Evolutionary conservation across 2,329 filamentous ascomycete genomes (phyloP).

Genomic region (Trichoderma sp.): DNA sequence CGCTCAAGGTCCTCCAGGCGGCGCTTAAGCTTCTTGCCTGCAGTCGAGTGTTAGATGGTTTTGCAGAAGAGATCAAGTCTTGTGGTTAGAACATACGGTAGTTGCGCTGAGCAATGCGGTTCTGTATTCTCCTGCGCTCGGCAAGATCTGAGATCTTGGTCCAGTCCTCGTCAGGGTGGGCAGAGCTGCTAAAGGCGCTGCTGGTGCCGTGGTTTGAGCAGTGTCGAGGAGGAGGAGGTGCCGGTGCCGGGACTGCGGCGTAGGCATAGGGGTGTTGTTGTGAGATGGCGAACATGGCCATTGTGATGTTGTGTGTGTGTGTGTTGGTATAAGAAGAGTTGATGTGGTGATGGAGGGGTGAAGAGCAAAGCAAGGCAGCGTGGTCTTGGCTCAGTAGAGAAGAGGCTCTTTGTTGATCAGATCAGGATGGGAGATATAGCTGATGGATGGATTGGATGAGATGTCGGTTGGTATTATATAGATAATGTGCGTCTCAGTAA

Average conservation of each 20-base stretch:
- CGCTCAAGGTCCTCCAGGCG: slow-evolving; percentile 84
- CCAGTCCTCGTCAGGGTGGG: slow-evolving; percentile 97
- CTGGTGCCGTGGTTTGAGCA: slow-evolving; percentile 77
- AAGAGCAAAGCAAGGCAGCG: slow-evolving; percentile 14
- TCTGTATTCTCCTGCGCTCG: slow-evolving; percentile 91
- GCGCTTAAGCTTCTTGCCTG: slow-evolving; percentile 92
- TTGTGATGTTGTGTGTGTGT: slow-evolving; percentile 32
- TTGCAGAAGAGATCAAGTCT: background rate
- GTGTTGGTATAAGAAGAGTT: slow-evolving; percentile 14
- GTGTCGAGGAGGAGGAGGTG: slow-evolving; percentile 59
- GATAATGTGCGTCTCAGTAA: slow-evolving; percentile 20
- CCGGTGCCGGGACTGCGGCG: slow-evolving; percentile 33
- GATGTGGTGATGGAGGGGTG: slow-evolving; percentile 21
- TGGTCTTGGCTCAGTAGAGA: slow-evolving; percentile 12
- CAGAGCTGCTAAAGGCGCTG: slow-evolving; percentile 92
- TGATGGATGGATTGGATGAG: slow-evolving; percentile 18
- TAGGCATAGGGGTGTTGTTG: slow-evolving; percentile 43
- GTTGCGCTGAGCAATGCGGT: slow-evolving; percentile 95
- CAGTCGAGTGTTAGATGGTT: slow-evolving; percentile 31
- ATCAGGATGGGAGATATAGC: background rate
- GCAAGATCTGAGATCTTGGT: slow-evolving; percentile 98
- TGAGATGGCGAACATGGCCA: slow-evolving; percentile 45
- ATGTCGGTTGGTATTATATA: slow-evolving; percentile 26
- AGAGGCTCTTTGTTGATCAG: slow-evolving; percentile 1
- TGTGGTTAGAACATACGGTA: slow-evolving; percentile 69